These are phyloP conservation scores for Dianthus caryophyllus DNA, from an alignment of 148 eudicot genomes.

Conservation along the genomic window DNA sequence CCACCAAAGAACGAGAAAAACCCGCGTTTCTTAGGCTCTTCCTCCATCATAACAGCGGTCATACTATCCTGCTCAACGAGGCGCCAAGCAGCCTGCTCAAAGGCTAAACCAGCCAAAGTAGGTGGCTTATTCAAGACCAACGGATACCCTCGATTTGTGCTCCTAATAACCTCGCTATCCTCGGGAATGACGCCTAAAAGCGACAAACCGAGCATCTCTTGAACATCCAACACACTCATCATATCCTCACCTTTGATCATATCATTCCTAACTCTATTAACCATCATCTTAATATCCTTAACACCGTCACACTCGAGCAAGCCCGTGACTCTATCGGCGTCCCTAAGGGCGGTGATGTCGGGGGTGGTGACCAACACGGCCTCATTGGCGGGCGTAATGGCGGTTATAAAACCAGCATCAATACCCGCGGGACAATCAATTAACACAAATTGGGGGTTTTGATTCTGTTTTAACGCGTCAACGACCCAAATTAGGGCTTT, in stretches of 20 bases:
- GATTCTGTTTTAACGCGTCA: slow-evolving; percentile 76
- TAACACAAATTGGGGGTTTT: slow-evolving; percentile 67
- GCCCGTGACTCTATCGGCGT: slow-evolving; percentile 92
- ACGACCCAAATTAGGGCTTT: slow-evolving; percentile 89
- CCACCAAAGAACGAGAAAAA: slow-evolving; percentile 92
- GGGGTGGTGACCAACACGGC: slow-evolving; percentile 92
- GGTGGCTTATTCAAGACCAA: slow-evolving; percentile 89
- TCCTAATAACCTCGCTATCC: slow-evolving; percentile 91
- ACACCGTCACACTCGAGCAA: slow-evolving; percentile 93
- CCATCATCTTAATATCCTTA: slow-evolving; percentile 95
- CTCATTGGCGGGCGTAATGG: slow-evolving; percentile 92
- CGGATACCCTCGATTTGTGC: slow-evolving; percentile 92
- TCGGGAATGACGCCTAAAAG: slow-evolving; percentile 92
- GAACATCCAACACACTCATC: slow-evolving; percentile 97
- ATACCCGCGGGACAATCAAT: slow-evolving; percentile 97
- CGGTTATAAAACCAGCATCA: slow-evolving; percentile 95
- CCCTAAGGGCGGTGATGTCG: slow-evolving; percentile 77
- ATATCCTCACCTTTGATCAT: slow-evolving; percentile 95
- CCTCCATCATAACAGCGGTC: slow-evolving; percentile 97
- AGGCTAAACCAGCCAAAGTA: slow-evolving; percentile 90
- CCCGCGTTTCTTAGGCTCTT: slow-evolving; percentile 90
- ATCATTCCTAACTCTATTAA: slow-evolving; percentile 86
- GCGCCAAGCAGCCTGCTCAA: slow-evolving; percentile 99
- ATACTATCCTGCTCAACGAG: slow-evolving; percentile 92
- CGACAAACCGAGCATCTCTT: slow-evolving; percentile 91